These are phyloP conservation scores for Gracilaria gracilis DNA, from an alignment of 23 red algal species.

Conservation along the genomic window DNA sequence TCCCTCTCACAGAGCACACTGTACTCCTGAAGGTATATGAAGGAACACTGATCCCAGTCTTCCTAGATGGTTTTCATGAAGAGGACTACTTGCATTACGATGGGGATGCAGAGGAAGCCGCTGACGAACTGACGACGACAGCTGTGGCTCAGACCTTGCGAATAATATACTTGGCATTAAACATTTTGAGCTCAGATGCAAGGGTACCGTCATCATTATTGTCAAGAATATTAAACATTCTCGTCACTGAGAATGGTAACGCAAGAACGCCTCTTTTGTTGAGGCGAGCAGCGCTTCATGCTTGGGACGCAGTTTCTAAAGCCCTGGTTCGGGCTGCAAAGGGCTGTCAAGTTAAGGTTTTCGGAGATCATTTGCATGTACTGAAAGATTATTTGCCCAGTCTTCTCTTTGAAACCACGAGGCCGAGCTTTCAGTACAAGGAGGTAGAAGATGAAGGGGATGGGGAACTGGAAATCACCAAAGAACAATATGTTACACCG, in stretches of 20 bases:
- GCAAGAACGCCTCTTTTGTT: constrained; percentile 62
- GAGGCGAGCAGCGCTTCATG: constrained; percentile 77
- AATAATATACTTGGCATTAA: constrained; percentile 69
- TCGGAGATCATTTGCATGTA: constrained; percentile 55
- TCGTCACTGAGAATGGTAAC: constrained; percentile 65
- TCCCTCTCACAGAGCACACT: constrained; percentile 76
- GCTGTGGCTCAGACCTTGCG: constrained; percentile 74
- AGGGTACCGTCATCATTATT: constrained; percentile 67
- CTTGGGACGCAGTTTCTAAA: constrained; percentile 73
- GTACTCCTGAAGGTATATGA: constrained; percentile 74
- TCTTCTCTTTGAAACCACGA: constrained; percentile 40
- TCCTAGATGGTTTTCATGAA: constrained; percentile 75
- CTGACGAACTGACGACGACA: constrained; percentile 56
- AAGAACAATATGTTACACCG: constrained; percentile 59
- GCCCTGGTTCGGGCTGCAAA: constrained; percentile 44
- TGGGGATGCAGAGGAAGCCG: constrained; percentile 46
- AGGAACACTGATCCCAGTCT: constrained; percentile 72
- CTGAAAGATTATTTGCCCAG: constrained; percentile 45
- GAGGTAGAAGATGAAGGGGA: constrained; percentile 46
- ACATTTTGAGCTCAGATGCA: constrained; percentile 68
- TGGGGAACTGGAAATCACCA: constrained; percentile 52
- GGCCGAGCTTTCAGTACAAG: constrained; percentile 53
- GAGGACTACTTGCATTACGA: constrained; percentile 59
- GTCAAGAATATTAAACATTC: constrained; percentile 66
- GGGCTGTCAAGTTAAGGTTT: constrained; percentile 54